phyloP scores from a whole-genome alignment of 2,329 filamentous ascomycete species.

The Escovopsis sp. region DNA sequence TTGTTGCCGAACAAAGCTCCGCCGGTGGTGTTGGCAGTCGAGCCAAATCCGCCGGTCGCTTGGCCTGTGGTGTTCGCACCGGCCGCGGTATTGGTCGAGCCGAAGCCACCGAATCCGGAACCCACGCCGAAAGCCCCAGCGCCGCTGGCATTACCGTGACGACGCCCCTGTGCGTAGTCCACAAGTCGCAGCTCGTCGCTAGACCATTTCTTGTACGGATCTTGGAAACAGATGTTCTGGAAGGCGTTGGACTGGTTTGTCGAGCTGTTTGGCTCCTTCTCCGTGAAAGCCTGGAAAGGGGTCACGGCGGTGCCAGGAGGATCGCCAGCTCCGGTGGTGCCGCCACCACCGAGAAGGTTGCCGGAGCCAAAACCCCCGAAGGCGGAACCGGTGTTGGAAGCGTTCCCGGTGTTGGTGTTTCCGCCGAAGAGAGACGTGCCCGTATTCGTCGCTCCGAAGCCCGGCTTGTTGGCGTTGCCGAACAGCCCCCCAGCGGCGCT shows the following conservation, averaged over 20 bases:
- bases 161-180: constrained; percentile 79
- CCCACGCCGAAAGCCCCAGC: constrained; percentile 69
- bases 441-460: constrained; percentile 32
- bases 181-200: constrained; percentile 70
- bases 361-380: constrained; percentile 28
- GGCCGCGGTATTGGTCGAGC: constrained; percentile 19
- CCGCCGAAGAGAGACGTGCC: constrained; percentile 34
- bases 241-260: constrained; percentile 43
- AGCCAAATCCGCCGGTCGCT: constrained; percentile 8
- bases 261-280: constrained; percentile 54
- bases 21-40: constrained; percentile 7
- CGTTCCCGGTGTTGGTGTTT: constrained; percentile 11
- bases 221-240: constrained; percentile 67
- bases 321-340: constrained; percentile 28
- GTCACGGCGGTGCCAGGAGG: constrained; percentile 54
- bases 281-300: constrained; percentile 53
- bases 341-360: constrained; percentile 35
- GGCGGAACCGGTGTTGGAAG: constrained; percentile 16
- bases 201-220: constrained; percentile 77
- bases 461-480: constrained; percentile 32
- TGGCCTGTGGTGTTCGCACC: constrained; percentile 16
- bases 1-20: constrained; percentile 23
- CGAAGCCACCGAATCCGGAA: constrained; percentile 37
- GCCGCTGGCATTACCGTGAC: constrained; percentile 68
- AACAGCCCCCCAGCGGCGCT: constrained; percentile 34